A percentile compares a stretch with the other conserved stretches of the same genome.
Evolutionary conservation across 2,329 filamentous ascomycete genomes (phyloP).

Genomic region (Bertia moriformis): DNA sequence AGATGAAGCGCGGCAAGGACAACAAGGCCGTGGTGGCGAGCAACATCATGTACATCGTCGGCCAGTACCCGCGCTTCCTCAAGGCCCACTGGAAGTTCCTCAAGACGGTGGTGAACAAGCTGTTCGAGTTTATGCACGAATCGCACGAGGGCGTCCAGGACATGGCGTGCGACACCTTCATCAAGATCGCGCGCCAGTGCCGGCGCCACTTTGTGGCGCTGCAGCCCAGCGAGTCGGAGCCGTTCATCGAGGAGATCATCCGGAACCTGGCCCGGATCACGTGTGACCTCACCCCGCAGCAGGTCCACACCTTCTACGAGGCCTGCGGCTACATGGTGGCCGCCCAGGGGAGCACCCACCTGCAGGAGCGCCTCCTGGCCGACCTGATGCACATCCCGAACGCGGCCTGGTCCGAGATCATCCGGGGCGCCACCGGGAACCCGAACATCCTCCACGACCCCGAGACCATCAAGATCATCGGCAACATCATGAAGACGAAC

Average conservation of each 20-base stretch:
- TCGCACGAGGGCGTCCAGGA: conserved; percentile 98
- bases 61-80: conserved; percentile 92
- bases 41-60: conserved; percentile 99
- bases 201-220: conserved; percentile 92
- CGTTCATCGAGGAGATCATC: conserved; percentile 98
- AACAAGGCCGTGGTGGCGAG: conserved; percentile 98
- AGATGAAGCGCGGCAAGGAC: conserved; percentile 99
- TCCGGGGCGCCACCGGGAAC: conserved; percentile 70
- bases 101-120: conserved; percentile 98
- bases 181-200: conserved; percentile 98
- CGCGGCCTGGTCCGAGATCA: conserved; percentile 88
- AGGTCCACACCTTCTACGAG: conserved; percentile 98
- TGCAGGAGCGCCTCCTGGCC: conserved; percentile 78
- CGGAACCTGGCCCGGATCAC: conserved; percentile 92
- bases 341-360: conserved; percentile 84
- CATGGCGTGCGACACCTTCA: conserved; percentile 99
- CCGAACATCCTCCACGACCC: conserved; percentile 76
- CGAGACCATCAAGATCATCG: conserved; percentile 95
- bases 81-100: conserved; percentile 99
- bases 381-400: conserved; percentile 93
- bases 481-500: conserved; percentile 99
- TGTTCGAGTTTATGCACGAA: conserved; percentile 99
- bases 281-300: conserved; percentile 83
- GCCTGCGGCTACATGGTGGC: conserved; percentile 99
- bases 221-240: conserved; percentile 84